Conservation (phyloP, 1,139 yeast species). For the Pichia inconspicua region DNA sequence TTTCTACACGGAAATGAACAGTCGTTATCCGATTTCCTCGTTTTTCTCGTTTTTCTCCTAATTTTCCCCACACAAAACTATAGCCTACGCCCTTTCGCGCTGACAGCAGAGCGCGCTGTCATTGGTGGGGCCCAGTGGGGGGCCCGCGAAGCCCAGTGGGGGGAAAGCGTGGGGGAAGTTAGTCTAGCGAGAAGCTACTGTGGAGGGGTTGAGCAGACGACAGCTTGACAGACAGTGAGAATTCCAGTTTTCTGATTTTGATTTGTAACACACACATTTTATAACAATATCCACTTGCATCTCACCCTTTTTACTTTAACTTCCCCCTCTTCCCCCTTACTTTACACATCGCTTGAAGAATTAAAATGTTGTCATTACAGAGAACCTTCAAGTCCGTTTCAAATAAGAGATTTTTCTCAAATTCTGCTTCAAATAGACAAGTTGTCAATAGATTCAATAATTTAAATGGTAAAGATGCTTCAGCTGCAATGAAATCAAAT, state of each 20-base stretch:
- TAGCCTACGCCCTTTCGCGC: background rate
- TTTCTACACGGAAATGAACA: background rate
- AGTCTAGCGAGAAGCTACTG: too few relatives aligned
- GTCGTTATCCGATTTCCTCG: background rate
- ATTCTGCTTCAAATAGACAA: conserved; percentile 21
- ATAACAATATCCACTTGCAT: too few relatives aligned
- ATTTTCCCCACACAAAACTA: too few relatives aligned
- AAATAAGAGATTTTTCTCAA: conserved; percentile 25
- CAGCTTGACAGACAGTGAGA: too few relatives aligned
- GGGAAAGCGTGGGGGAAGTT: background rate
- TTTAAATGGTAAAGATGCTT: conserved; percentile 46
- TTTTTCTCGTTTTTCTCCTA: too few relatives aligned
- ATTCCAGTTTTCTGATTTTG: too few relatives aligned
- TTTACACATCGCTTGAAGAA: background rate
- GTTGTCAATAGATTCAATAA: conserved; percentile 29
- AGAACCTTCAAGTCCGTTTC: conserved; percentile 14
- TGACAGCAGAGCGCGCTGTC: background rate
- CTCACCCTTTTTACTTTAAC: background rate
- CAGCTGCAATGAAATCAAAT: conserved; percentile 56
- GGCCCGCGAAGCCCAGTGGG: background rate
- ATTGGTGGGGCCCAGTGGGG: background rate
- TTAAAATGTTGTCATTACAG: conserved; percentile 19
- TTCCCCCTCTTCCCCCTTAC: background rate
- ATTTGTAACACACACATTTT: background rate
- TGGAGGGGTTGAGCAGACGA: too few relatives aligned